Base-by-base conservation (phyloP, 345 rosid genomes). In the Gynandropsis gynandra region DNA sequence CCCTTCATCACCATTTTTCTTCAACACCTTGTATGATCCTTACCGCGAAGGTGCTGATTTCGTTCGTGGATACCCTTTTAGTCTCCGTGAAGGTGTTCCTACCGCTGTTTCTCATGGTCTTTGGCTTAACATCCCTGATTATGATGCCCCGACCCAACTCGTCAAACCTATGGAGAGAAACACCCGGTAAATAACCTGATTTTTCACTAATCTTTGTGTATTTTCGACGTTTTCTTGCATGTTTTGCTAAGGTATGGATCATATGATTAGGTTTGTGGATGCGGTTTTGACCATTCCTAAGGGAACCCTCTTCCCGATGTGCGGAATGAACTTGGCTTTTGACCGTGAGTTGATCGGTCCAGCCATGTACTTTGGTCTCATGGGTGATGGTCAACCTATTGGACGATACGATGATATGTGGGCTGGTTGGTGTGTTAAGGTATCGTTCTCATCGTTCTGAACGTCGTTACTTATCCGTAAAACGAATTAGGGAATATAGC, bases 291-390 rank as follows among this genome's bases (percentile, higher is more conserved):
- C 96, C 42, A 87, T 90, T 56, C 96, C 98, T n/a, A 82, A 90
- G 78, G 96, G 98, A 33, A 82, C 92, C 29, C 76, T 90, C 44
- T 90, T 90, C 84, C 98, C 96, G 0, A 90, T 87, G 98, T 87
- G 98, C 55, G 96, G 98, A 7, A 90, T 90, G 98, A 90, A 90
- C 59, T 71, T 90, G 74, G 80, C 80, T 1, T 90, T 90, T 12
- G 79, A 87, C 71, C 96, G 98, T 48, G 82, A 84, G 18, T 73
- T 90, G 66, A 69, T 69, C 36, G 73, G 73, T 1, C 73, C 73
- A 8, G 69, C 73, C 34, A 69, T 69, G 73, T 69, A 69, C 69
- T 69, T 69, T 47, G 73, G 73, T 62, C 73, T 63, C 57, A 69
- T 69, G 73, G 73, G 73, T 52, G 73, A 69, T 69, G 73, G 73